Base-by-base conservation (phyloP, 2,329 filamentous ascomycete species). In the Sarocladiaceae sp. region DNA sequence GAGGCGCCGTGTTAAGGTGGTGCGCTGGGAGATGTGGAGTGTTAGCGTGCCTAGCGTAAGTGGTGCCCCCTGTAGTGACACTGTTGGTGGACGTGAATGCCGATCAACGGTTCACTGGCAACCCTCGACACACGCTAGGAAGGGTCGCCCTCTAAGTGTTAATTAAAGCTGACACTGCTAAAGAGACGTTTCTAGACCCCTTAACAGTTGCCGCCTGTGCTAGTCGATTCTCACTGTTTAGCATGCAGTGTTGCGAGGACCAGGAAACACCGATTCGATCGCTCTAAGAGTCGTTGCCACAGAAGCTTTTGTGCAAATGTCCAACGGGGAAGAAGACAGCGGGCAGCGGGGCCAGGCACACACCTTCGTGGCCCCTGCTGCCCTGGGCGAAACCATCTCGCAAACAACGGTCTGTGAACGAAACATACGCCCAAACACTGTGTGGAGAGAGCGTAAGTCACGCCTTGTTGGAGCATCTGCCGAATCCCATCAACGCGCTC, bases 391-490 rank as follows among this genome's bases (percentile, higher is more conserved):
- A 44, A 44, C 40, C 40, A 22, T 28, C 40, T 44, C 40, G 23
- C 8, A 44, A 44, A 44, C 40, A 44, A 44, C 40, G 40, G 40
- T 44, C 22, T 44, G 23, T 26, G 40, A 44, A 44, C 40, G 40
- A 44, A 44, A 44, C 40, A 44, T 25, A n/a, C 40, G 40, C 40
- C 40, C 40, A 44, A 44, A 44, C 40, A 28, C 23, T 44, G 40
- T 44, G 40, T 22, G 15, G 37, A 20, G 18, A 20, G 37, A 4
- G 37, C 37, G 4, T 40, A 7, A 7, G n/a, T n/a, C 33, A 36
- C 12, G 33, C 12, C 15, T 12, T 5, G 15, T n/a, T 36, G 33
- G 33, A 6, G 18, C 33, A 36, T 36, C 33, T n/a, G 15, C 18
- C 33, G 33, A n/a, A 12, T 8, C 18, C 15, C 12, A 36, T 36